A percentile compares a stretch with the other conserved stretches of the same genome.
Evolutionary conservation across 345 rosid species (phyloP).

Genomic region (Linum usitatissimum): DNA sequence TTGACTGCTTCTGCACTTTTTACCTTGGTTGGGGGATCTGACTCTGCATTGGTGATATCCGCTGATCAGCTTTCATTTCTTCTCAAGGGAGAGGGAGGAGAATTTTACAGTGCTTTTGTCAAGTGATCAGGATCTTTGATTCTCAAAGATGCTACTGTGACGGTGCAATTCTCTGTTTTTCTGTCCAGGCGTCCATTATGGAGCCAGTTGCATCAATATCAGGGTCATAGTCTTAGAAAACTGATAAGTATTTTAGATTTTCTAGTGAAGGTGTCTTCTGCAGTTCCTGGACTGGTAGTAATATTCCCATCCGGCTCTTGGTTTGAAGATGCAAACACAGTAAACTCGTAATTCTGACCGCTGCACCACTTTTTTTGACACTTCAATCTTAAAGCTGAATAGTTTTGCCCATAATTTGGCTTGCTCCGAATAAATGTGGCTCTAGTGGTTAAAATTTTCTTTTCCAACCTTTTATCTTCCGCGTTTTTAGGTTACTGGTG

Average conservation of each 20-base stretch:
- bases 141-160: too few species aligned
- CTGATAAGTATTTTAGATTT: neutral
- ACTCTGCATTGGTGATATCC: neutral
- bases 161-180: neutral
- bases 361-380: neutral
- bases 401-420: neutral
- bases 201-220: neutral
- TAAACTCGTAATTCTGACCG: neutral
- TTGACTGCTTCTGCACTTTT: neutral
- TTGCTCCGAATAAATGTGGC: neutral
- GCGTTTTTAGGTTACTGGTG: conserved; percentile 35
- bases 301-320: neutral
- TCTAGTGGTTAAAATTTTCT: neutral
- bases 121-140: neutral
- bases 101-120: neutral
- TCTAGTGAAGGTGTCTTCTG: neutral
- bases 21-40: neutral
- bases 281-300: neutral
- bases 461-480: neutral
- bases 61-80: neutral
- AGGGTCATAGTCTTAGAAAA: neutral
- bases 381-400: too few species aligned
- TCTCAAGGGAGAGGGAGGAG: neutral
- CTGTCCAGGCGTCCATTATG: neutral
- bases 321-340: neutral